These are phyloP conservation scores for Prunus campanulata DNA, from an alignment of 306 rosid species.

Conservation along the genomic window DNA sequence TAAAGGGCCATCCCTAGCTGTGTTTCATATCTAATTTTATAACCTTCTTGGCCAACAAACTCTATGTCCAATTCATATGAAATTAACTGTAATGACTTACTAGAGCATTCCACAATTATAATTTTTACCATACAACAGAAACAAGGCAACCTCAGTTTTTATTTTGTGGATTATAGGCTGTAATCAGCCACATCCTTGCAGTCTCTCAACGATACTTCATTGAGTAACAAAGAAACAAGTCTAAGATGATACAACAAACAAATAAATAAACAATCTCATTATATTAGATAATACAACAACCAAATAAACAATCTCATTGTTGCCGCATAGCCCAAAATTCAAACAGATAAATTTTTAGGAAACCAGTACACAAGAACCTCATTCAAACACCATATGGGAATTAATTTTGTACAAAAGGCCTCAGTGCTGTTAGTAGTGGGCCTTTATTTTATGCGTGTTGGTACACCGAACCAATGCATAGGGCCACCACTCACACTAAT, in stretches of 20 bases:
- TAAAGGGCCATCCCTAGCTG: neutral
- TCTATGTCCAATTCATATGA: neutral
- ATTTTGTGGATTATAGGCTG: neutral
- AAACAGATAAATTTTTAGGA: neutral
- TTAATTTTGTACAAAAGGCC: too few species aligned
- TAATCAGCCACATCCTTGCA: neutral
- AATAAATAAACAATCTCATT: neutral
- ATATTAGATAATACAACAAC: too few species aligned
- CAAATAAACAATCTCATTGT: neutral
- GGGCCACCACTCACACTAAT: too few species aligned
- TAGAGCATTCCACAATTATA: conserved; percentile 72
- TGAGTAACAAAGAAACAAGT: neutral
- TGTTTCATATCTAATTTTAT: neutral
- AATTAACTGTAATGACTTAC: conserved; percentile 45
- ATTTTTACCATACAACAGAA: neutral
- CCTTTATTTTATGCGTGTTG: too few species aligned
- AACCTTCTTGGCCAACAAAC: neutral
- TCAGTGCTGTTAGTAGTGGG: too few species aligned
- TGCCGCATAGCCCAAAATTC: neutral
- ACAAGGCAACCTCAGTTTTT: neutral
- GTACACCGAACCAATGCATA: too few species aligned
- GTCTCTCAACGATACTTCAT: neutral
- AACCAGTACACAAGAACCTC: too few species aligned
- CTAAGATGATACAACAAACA: too few species aligned
- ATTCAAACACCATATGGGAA: neutral